phyloP scores from a whole-genome alignment of 2,329 filamentous ascomycete genomes.

The Alternaria ethzedia region DNA sequence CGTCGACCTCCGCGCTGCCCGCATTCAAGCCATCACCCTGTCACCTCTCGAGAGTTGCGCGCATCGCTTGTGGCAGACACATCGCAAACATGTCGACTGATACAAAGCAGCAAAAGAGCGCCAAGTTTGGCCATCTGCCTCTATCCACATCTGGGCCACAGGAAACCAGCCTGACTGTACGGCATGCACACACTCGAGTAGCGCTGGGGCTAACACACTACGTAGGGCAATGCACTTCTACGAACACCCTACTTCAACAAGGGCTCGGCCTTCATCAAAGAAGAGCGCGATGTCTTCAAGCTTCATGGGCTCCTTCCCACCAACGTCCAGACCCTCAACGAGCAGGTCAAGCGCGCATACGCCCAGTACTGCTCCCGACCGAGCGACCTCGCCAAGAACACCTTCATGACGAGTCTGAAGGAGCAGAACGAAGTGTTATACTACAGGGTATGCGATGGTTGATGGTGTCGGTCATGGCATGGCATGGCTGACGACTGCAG shows the following conservation, averaged over 20 bases:
- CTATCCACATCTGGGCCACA: constrained; percentile 52
- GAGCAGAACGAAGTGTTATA: constrained; percentile 86
- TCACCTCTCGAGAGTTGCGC: neutral
- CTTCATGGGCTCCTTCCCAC: constrained; percentile 76
- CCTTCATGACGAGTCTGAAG: constrained; percentile 83
- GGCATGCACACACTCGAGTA: neutral
- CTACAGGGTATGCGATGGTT: constrained; percentile 63
- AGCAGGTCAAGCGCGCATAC: constrained; percentile 79
- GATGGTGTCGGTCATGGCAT: neutral
- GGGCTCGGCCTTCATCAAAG: constrained; percentile 74
- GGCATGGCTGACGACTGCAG: constrained; percentile 46
- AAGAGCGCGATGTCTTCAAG: constrained; percentile 73
- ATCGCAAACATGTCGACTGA: constrained; percentile 17
- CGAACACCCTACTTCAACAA: constrained; percentile 78
- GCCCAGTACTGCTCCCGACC: constrained; percentile 72
- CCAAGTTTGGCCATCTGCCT: constrained; percentile 48
- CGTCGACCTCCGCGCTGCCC: neutral
- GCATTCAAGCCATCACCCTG: neutral
- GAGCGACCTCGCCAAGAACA: constrained; percentile 80
- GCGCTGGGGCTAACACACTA: neutral
- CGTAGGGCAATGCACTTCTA: constrained; percentile 59
- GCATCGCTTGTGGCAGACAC: neutral
- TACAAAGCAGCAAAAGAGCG: constrained; percentile 30
- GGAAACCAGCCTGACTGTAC: constrained; percentile 49
- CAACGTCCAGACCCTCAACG: constrained; percentile 74